phyloP scores from a whole-genome alignment of 1,284 basidiomycete species.

The Exobasidium cylindrosporum region DNA sequence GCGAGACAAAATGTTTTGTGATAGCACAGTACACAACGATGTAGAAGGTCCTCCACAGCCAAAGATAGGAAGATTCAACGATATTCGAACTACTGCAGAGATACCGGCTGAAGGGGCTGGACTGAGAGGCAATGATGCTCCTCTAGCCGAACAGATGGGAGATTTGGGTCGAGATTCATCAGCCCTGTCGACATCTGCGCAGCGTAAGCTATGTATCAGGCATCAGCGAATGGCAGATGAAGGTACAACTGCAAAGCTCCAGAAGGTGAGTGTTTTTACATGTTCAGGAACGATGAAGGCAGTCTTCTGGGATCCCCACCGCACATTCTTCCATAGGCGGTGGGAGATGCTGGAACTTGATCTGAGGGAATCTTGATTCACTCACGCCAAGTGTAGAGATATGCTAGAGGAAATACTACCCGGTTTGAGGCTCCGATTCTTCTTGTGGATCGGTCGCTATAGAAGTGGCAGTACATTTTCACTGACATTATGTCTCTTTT shows the following conservation, averaged over 20 bases:
- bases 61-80: conserved; percentile 7
- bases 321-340: neutral
- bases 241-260: conserved; percentile 84
- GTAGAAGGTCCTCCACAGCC: neutral
- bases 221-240: conserved; percentile 98
- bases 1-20: neutral
- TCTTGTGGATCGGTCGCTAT: conserved; percentile 42
- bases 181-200: conserved; percentile 30
- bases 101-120: conserved; percentile 18
- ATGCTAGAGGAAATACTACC: conserved; percentile 21
- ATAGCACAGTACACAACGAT: neutral
- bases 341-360: neutral
- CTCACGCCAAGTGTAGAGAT: neutral
- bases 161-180: neutral
- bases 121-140: conserved; percentile 9
- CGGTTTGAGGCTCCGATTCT: conserved; percentile 50
- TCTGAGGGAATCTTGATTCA: neutral
- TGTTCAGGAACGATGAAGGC: neutral
- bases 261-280: conserved; percentile 67
- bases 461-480: conserved; percentile 38
- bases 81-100: neutral
- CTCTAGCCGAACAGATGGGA: neutral
- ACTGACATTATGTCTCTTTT: conserved; percentile 14
- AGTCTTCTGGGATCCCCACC: neutral
- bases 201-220: conserved; percentile 72